Evolutionary conservation across 2,329 filamentous ascomycete genomes (phyloP), one percentile per base, ranked within the genome.

Genomic region (Hypoxylon sp.): DNA sequence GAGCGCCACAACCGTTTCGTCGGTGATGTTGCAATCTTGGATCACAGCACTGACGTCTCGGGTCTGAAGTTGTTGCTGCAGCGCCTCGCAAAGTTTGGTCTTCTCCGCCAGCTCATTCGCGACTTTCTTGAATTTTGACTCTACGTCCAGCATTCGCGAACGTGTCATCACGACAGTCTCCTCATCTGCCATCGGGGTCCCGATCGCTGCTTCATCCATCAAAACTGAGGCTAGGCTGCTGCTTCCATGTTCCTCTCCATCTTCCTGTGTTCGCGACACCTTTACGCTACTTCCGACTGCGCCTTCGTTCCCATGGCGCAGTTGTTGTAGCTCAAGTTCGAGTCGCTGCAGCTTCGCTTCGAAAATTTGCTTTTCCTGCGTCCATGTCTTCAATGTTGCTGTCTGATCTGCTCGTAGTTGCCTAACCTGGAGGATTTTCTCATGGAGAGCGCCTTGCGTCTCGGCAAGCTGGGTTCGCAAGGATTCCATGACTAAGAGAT

Each of bases 401-500:
- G 11, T 13, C n/a, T 70, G 56, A 0, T 73, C 70, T 34, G 53
- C 69, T 34, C 65, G 61, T 11, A 77, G 48, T 43, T 74, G 49
- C n/a, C 74, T 66, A 32, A 68, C 71, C 25, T 75, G 72, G 19
- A 57, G 57, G 50, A 72, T 67, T 43, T 73, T 74, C 9, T 73
- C 67, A 11, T 71, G 69, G 38, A 76, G 73, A 43, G 71, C 72
- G 23, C 68, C 74, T 51, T 75, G 74, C 41, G 72, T 73, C 21
- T 75, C 74, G 49, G 60, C 51, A 17, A 77, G 74, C 64, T 77
- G 75, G 9, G 49, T 43, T 60, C 75, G 71, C 38, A 77, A 65
- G 25, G 73, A 56, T 13, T 77, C 72, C 75, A 77, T 76, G 38
- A 17, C 53, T 53, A 30, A 30, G 38, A 41, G 32, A 60, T 50